These are phyloP conservation scores for Pleurotus salmoneostramineus DNA, from an alignment of 768 basidiomycete genomes.

Conservation along the genomic window DNA sequence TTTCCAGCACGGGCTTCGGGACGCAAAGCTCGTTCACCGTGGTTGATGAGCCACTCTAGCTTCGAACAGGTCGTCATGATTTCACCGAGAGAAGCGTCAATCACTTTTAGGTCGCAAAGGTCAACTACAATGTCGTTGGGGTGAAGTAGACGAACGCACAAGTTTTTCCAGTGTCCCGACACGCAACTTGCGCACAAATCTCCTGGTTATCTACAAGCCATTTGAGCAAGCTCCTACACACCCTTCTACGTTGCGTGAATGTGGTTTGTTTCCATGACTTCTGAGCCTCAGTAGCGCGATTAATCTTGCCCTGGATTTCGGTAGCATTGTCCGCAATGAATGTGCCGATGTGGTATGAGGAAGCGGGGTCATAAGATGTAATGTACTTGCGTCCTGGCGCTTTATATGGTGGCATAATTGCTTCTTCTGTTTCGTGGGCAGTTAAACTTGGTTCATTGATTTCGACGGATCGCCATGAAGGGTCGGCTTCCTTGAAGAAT, in stretches of 20 bases:
- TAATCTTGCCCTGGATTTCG: slow-evolving; percentile 75
- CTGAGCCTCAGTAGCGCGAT: slow-evolving; percentile 62
- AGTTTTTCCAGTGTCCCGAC: slow-evolving; percentile 95
- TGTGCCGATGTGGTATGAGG: slow-evolving; percentile 77
- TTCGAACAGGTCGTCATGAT: slow-evolving; percentile 94
- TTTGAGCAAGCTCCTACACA: slow-evolving; percentile 82
- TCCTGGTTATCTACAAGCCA: slow-evolving; percentile 95
- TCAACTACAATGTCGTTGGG: neutral
- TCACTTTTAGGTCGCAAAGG: slow-evolving; percentile 42
- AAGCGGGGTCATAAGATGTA: slow-evolving; percentile 91
- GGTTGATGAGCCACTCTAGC: slow-evolving; percentile 84
- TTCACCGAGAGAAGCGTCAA: slow-evolving; percentile 94
- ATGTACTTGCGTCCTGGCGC: slow-evolving; percentile 61
- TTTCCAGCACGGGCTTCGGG: slow-evolving; percentile 71
- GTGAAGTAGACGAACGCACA: slow-evolving; percentile 39
- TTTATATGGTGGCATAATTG: slow-evolving; percentile 47
- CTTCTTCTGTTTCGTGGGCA: slow-evolving; percentile 52
- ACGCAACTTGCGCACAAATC: slow-evolving; percentile 79
- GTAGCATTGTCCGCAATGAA: slow-evolving; percentile 67
- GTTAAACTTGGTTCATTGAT: slow-evolving; percentile 58
- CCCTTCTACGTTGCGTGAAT: slow-evolving; percentile 76
- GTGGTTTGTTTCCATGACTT: slow-evolving; percentile 68
- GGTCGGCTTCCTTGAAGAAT: slow-evolving; percentile 49
- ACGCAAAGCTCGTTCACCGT: slow-evolving; percentile 74
- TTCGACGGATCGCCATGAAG: slow-evolving; percentile 49